Evolutionary conservation across 805 yeast genomes (phyloP), one percentile per base, ranked within the genome.

Genomic region (Vanderwaltozyma verrucispora): DNA sequence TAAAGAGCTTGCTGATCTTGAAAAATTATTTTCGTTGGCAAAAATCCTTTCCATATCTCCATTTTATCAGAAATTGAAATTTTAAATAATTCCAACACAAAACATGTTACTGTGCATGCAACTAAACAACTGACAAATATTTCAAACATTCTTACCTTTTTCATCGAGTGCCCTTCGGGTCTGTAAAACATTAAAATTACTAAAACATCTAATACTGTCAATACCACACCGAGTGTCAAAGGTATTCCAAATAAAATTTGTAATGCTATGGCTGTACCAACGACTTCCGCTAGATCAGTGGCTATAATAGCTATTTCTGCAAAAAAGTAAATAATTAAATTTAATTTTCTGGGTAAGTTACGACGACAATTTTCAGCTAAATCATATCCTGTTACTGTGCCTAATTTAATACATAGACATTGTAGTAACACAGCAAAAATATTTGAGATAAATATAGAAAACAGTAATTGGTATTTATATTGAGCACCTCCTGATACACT

Each of bases 241-340:
- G 95, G 95, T 17, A 87, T 70, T 13, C 71, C 70, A 42, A 87
- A 71, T 32, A 87, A 58, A 40, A 87, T 82, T 49, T 85, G 80
- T 32, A 88, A 64, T 0, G 95, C 77, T 42, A 87, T 83, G 7
- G 95, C 95, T 4, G 95, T 82, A 33, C 96, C 96, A 19, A 88
- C 85, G 6, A 87, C 96, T 57, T 88, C 96, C 1, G 96, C 96
- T 45, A 87, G 69, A 62, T 87, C 96, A 0, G 96, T 88, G 12
- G 95, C 89, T 30, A 87, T 78, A 41, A 87, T 87, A 7, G 95
- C 94, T 39, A 81, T 60, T 51, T 87, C 96, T 0, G 95, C 89
- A 52, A 83, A 71, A n/a, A 77, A 56, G 60, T 87, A 87, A 4
- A 86, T 56, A 3, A 69, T 45, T 28, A 74, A 45, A 50, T 84